Conservation (phyloP, 2,329 filamentous ascomycete genomes). For the Eurotiales sp. region DNA sequence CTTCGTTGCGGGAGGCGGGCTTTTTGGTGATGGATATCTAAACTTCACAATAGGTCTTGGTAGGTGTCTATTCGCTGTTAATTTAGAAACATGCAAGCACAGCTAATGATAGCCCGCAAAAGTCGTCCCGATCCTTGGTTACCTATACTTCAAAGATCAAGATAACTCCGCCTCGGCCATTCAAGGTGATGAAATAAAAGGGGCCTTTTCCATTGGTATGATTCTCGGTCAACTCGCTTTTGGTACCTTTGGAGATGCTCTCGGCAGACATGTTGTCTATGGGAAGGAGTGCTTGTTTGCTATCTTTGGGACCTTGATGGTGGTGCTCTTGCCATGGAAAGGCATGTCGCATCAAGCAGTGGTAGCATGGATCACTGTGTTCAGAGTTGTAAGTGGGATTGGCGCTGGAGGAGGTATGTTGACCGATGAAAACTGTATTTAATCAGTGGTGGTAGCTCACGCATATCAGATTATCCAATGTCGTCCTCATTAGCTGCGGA, state of each 20-base stretch:
- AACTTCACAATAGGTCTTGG: too few relatives aligned
- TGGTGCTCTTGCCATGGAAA: constrained; percentile 57
- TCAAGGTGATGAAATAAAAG: constrained; percentile 58
- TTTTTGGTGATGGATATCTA: too few relatives aligned
- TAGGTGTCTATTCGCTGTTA: too few relatives aligned
- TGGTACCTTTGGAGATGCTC: constrained; percentile 70
- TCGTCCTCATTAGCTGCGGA: too few relatives aligned
- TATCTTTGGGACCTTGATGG: constrained; percentile 69
- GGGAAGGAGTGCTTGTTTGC: constrained; percentile 76
- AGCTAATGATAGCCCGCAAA: too few relatives aligned
- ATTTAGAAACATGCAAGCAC: too few relatives aligned
- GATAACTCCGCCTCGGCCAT: background rate
- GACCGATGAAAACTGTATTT: too few relatives aligned
- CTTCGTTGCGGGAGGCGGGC: too few relatives aligned
- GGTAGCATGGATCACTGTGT: background rate
- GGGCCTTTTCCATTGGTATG: constrained; percentile 77
- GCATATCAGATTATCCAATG: too few relatives aligned
- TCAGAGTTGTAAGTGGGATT: too few relatives aligned
- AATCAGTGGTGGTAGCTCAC: too few relatives aligned
- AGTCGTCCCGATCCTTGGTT: background rate
- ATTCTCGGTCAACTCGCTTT: constrained; percentile 80
- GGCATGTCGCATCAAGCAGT: background rate
- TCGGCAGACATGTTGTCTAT: constrained; percentile 81
- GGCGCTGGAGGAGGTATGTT: too few relatives aligned
- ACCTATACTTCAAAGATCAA: background rate